Base-by-base conservation (phyloP, 2,329 filamentous ascomycete genomes). In the Plectosphaerella cucumerina region DNA sequence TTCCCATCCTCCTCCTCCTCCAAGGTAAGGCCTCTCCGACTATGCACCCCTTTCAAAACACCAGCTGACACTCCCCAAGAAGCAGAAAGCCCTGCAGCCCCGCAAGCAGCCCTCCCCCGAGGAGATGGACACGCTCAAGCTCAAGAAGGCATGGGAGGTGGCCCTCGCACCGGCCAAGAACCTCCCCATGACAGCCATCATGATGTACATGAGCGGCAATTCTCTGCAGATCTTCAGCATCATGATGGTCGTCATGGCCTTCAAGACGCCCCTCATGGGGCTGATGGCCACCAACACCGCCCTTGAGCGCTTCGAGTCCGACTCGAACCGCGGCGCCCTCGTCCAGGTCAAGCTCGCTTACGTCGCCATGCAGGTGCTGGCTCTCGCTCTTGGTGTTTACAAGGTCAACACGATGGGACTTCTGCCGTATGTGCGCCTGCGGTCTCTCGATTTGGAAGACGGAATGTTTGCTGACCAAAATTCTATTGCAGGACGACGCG, bases 171-270 rank as follows among this genome's bases (percentile, higher is more conserved):
- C 94, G 1, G 87, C 94, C 56, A 99, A 99, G 76, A 86, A 87
- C 66, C 78, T 99, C 44, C 94, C 94, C 52, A 99, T 99, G 94
- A 97, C 95, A 51, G 92, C 87, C 56, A 93, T 99, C 68, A 97
- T 97, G 86, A 97, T 97, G 91, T 99, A 99, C 80, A 99, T 99
- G 94, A 95, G 93, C 31, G 94, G 94, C 63, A 99, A 97, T 74
- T 91, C 90, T 55, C 82, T 99, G 44, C 94, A 99, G 69, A 97
- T 99, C 59, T 99, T 99, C 77, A 95, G 89, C 71, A 97, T 99
- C 72, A 97, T 97, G 90, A 99, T 97, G 92, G 93, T 97, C 17
- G 92, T 93, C 63, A 97, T 97, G 88, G 86, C 96, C 44, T 99
- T 99, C 80, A 97, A 97, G 78, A 95, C 89, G 59, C 94, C 94